Base-by-base conservation (phyloP, 768 basidiomycete genomes). In the Mycena belliarum region DNA sequence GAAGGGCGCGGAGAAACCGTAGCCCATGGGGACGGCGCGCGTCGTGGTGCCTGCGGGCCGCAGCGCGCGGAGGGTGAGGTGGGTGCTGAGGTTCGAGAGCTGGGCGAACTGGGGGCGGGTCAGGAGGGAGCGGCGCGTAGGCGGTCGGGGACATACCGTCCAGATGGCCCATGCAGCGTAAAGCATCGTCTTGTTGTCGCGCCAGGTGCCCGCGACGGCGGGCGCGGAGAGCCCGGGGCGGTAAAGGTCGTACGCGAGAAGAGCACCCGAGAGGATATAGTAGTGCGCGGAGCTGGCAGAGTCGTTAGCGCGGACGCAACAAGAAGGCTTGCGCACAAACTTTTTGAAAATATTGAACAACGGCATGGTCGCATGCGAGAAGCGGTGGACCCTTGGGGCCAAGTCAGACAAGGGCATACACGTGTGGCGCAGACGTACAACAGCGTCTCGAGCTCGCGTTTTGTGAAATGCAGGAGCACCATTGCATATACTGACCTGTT, bases 321-420 rank as follows among this genome's bases (percentile, higher is more conserved):
- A 20, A 32, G 9, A 26, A 6, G 20, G 40, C 10, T 5, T 41
- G 20, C 4, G 23, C 40, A 16, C 40, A 16, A 53, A 97, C 96
- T 99, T 99, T 71, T 88, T 90, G 78, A 96, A 87, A 33, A 98
- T 82, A 69, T 93, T 91, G 57, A 68, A 67, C 56, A 88, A 73
- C 2, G 96, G 97, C 91, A 98, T 96, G 0, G 96, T 97, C 2
- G 86, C 90, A 73, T 94, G 85, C 28, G 95, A 98, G 80, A 98
- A 98, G 12, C 92, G 89, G 70, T 99, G 97, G 2, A 99, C n/a
- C n/a, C n/a, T n/a, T n/a, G n/a, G n/a, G n/a, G n/a, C n/a, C n/a
- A n/a, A n/a, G n/a, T n/a, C n/a, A n/a, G n/a, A n/a, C n/a, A n/a
- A n/a, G n/a, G n/a, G n/a, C n/a, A n/a, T n/a, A n/a, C n/a, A n/a